Base-by-base conservation (phyloP, 805 yeast genomes). In the Cyberlindnera maclurae region DNA sequence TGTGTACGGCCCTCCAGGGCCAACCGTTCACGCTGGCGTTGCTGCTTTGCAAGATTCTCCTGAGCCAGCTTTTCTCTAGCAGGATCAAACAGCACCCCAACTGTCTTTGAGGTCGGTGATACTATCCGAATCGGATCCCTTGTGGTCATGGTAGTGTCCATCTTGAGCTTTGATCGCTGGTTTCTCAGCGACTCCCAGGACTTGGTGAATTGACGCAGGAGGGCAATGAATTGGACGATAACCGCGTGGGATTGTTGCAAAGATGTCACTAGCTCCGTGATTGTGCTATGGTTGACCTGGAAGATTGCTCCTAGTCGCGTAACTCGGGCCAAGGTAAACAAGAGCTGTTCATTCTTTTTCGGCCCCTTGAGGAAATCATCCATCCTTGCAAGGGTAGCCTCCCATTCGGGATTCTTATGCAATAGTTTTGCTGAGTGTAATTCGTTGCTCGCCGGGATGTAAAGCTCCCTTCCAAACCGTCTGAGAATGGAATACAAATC, bases 341-440 rank as follows among this genome's bases (percentile, higher is more conserved):
- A 57, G 15, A 70, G 49, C 9, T 63, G 63, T 4, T 72, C 71
- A 45, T 68, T 70, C 36, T 64, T 68, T 42, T 64, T 68, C 6
- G 66, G 49, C 1, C 55, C 40, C 34, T 58, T 61, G 48, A 68
- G 63, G 26, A 56, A 44, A 12, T 65, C 71, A 17, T 67, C 68
- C 39, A 66, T 51, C 8, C 49, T 50, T 7, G 43, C 51, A 32
- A 58, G 40, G 46, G 57, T 39, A 46, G 51, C 22, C 40, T 50
- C 36, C 52, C 55, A 44, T 55, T 58, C 39, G 44, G 54, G 15
- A 55, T 49, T 42, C 22, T 55, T 54, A 33, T 52, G 47, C 10
- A 57, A 43, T 15, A 70, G 55, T 41, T 64, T 64, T 20, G 63
- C 63, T 42, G 65, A 69, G 28, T 59, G 58, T n/a, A 71, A 54